Evolutionary conservation across 108 stramenopile genomes (phyloP), one percentile per base, ranked within the genome.

Genomic region (Epithemia pelagica): DNA sequence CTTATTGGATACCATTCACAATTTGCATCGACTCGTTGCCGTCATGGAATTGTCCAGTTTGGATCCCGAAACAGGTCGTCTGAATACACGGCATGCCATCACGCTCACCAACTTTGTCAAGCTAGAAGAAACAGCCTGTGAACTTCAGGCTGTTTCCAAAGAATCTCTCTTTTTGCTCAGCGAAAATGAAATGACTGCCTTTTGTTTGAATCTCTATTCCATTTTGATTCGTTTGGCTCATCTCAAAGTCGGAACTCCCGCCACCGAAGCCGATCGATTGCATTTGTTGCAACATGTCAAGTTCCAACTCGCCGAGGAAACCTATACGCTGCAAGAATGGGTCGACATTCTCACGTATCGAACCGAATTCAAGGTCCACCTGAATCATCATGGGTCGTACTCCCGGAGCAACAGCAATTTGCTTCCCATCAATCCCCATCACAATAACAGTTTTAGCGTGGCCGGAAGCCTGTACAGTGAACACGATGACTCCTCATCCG

Each of bases 171-270:
- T 7, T 57, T 21, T 7, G 15, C 26, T 23, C 56, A 26, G 25
- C 56, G 26, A 61, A 62, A 25, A 46, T 46, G 37, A 46, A 15
- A 46, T 10, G 37, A 58, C 30, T 27, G 84, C 88, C 7, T 85
- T 83, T 58, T 63, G 59, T 15, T 66, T 90, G 19, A 90, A 90
- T 63, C 0, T 86, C 1, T 90, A 86, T 76, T 86, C 86, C 69
- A 66, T 86, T 31, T 72, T 84, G 77, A 78, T 86, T 58, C 82
- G 79, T 31, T 86, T 82, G 61, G 82, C 84, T 21, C 80, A 77
- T 59, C 66, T 81, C 52, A 84, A 81, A 15, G 10, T 46, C 15
- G 84, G 84, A 20, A 59, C 79, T 26, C 72, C 71, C 1, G 68
- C 62, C 26, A 67, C 70, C 5, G 62, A 62, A 19, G 10, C 27